phyloP scores from a whole-genome alignment of 257 asterid genomes.

The Thymus mandschuricus region DNA sequence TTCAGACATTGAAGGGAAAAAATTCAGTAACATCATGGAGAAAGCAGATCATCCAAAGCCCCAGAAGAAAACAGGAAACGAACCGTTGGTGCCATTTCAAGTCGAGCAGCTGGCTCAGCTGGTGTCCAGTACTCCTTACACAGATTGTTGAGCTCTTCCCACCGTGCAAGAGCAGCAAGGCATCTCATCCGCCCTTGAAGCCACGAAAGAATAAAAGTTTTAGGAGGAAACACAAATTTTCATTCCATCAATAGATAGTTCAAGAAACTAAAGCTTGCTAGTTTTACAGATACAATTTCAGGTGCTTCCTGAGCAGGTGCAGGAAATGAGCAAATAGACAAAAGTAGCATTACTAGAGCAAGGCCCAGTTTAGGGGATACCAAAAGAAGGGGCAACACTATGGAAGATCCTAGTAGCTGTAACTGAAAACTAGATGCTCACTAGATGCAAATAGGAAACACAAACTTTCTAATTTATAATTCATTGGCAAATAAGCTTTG shows the following conservation, averaged over 20 bases:
- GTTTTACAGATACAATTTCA: constrained; percentile 17
- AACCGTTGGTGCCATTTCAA: constrained; percentile 99
- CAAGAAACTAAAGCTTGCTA: constrained; percentile 21
- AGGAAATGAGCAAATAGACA: constrained; percentile 13
- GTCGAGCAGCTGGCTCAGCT: constrained; percentile 96
- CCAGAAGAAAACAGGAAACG: constrained; percentile 26
- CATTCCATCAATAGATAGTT: constrained; percentile 16
- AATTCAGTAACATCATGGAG: constrained; percentile 3
- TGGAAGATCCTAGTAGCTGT: constrained; percentile 14
- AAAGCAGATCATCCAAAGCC: constrained; percentile 30
- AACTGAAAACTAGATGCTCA: neutral
- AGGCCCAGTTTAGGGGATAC: constrained; percentile 9
- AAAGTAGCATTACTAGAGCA: constrained; percentile 1
- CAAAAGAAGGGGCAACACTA: constrained; percentile 18
- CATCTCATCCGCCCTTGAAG: constrained; percentile 92
- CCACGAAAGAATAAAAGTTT: constrained; percentile 24
- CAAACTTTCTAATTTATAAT: neutral
- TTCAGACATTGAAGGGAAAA: constrained; percentile 23
- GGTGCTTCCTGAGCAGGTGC: neutral
- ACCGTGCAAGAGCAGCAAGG: constrained; percentile 98
- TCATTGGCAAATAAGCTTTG: neutral
- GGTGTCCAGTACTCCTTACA: constrained; percentile 99
- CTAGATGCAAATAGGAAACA: neutral
- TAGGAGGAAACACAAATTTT: neutral
- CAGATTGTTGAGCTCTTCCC: constrained; percentile 99